phyloP scores from a whole-genome alignment of 371 early-diverging fungal genomes.

The Syncephalastrum sp. region DNA sequence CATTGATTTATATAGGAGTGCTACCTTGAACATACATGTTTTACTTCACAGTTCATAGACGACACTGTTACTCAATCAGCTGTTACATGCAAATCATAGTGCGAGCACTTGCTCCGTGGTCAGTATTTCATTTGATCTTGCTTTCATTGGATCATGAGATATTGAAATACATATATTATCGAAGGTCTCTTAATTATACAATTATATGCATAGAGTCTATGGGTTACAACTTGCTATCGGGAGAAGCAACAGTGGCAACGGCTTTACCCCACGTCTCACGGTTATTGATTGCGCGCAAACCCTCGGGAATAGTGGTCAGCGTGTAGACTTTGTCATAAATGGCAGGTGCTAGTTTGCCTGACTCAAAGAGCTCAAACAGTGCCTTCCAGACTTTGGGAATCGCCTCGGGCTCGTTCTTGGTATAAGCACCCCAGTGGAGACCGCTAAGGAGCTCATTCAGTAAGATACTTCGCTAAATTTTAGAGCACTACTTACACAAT shows the following conservation, averaged over 20 bases:
- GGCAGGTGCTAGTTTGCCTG: conserved; percentile 65
- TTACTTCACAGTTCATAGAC: too few relatives aligned
- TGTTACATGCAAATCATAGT: too few relatives aligned
- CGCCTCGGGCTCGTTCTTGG: conserved; percentile 60
- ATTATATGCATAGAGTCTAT: too few relatives aligned
- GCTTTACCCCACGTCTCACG: conserved; percentile 85
- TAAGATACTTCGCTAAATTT: too few relatives aligned
- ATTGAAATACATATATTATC: too few relatives aligned
- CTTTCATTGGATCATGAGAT: too few relatives aligned
- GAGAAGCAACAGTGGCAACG: conserved; percentile 44
- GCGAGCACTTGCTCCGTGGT: too few relatives aligned
- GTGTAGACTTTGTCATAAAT: conserved; percentile 72
- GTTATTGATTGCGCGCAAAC: conserved; percentile 67
- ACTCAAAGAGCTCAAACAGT: conserved; percentile 64
- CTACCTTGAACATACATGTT: too few relatives aligned
- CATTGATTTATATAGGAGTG: too few relatives aligned
- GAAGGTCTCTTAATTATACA: too few relatives aligned
- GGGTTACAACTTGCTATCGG: conserved; percentile 46
- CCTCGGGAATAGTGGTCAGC: conserved; percentile 65
- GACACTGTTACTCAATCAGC: too few relatives aligned
- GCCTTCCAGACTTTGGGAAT: conserved; percentile 73
- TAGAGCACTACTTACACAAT: conserved; percentile 31
- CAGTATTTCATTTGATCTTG: too few relatives aligned
- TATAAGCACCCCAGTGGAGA: conserved; percentile 78
- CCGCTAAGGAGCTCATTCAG: conserved; percentile 22